Base-by-base conservation (phyloP, 306 rosid genomes). In the Rubus parviflorus region DNA sequence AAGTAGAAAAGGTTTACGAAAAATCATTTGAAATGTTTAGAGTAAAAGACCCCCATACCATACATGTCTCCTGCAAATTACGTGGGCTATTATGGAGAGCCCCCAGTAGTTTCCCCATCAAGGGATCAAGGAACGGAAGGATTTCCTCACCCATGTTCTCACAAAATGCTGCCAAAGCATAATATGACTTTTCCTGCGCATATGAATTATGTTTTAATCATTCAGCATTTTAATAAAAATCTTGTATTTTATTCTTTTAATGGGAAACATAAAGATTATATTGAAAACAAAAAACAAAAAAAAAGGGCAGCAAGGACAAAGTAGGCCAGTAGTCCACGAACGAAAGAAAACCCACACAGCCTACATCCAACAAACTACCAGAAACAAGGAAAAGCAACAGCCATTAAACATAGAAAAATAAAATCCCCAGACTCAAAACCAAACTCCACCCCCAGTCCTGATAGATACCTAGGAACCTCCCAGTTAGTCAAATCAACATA, bases 61-160 rank as follows among this genome's bases (percentile, higher is more conserved):
- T 96, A 91, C 99, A 96, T 73, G 99, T 96, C 86, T 96, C 99
- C 87, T 93, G 95, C 88, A 96, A 86, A 84, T 87, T 87, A 51
- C 90, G 90, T 64, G 96, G 84, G 79, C 96, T 92, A 74, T 69
- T 91, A 75, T 96, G 98, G 77, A 96, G 97, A 62, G 98, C 92
- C 75, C 91, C 82, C 81, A 92, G 80, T 72, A 96, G 79, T 84
- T 90, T 92, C 62, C 84, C 92, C 99, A 92, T 92, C 90, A 96
- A 85, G 58, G 98, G 93, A 89, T 96, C 96, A 19, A 96, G 94
- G 77, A 88, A 96, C 68, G 96, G 97, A 85, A 89, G 98, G 77
- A 96, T 96, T 86, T 93, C 97, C 84, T 91, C 94, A 22, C 97
- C 99, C 99, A 96, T 96, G 88, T 96, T 87, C 85, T 96, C 99